Evolutionary conservation across 108 stramenopile genomes (phyloP).

Genomic region (Mayamaea pseudoterrestris): DNA sequence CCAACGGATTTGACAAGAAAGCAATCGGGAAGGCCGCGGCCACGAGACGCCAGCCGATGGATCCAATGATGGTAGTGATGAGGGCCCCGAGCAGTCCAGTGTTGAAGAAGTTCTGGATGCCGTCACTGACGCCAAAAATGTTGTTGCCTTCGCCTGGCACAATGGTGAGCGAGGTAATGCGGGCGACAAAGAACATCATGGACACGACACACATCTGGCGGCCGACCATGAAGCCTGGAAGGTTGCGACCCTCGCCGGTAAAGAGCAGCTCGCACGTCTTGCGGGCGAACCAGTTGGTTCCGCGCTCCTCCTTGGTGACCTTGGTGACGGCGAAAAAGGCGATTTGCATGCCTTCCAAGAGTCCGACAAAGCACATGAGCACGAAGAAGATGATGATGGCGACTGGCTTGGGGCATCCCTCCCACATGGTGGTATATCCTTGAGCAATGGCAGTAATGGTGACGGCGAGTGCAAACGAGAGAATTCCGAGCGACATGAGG

Average conservation of each 20-base stretch:
- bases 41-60: slow-evolving; percentile 63
- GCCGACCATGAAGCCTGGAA: slow-evolving; percentile 72
- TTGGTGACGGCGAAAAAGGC: slow-evolving; percentile 77
- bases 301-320: slow-evolving; percentile 31
- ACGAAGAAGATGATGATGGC: slow-evolving; percentile 61
- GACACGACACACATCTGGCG: slow-evolving; percentile 60
- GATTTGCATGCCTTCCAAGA: slow-evolving; percentile 83
- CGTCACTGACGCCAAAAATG: slow-evolving; percentile 53
- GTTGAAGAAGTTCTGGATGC: slow-evolving; percentile 65
- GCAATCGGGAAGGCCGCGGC: slow-evolving; percentile 60
- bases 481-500: slow-evolving; percentile 44
- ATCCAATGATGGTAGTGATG: slow-evolving; percentile 68
- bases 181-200: slow-evolving; percentile 62
- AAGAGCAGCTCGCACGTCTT: slow-evolving; percentile 54
- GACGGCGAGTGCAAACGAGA: slow-evolving; percentile 55
- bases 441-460: slow-evolving; percentile 48
- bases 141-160: slow-evolving; percentile 36
- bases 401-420: slow-evolving; percentile 22
- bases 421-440: slow-evolving; percentile 47
- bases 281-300: slow-evolving; percentile 27
- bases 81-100: slow-evolving; percentile 71
- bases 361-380: slow-evolving; percentile 59
- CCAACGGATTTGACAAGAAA: slow-evolving; percentile 54
- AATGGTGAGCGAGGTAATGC: slow-evolving; percentile 44
- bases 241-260: slow-evolving; percentile 48